A percentile compares a stretch with the other conserved stretches of the same genome.
Conservation (phyloP, 2,329 filamentous ascomycete genomes). For the Aureobasidium mangrovei region DNA sequence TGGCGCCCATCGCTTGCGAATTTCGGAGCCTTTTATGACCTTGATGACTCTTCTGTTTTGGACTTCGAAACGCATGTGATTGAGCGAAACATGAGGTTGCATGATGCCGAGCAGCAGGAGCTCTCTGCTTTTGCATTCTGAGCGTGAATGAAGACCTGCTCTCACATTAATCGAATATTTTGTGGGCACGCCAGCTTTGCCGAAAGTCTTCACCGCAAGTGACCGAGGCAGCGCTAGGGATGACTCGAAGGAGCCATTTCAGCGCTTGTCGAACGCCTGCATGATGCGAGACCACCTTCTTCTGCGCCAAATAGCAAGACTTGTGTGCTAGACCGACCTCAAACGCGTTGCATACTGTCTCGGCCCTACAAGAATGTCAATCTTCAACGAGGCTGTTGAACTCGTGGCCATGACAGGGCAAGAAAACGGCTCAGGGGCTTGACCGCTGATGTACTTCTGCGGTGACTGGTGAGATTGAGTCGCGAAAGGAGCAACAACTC, state of each 20-base stretch:
- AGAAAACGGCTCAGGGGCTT: too few relatives aligned
- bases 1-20: not conserved
- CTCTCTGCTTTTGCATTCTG: too few relatives aligned
- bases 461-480: too few relatives aligned
- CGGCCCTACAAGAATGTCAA: too few relatives aligned
- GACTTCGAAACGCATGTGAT: not conserved
- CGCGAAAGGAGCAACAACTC: too few relatives aligned
- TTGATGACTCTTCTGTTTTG: not conserved
- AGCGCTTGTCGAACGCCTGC: slow-evolving; percentile 7
- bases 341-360: too few relatives aligned
- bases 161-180: too few relatives aligned
- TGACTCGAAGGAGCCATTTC: not conserved
- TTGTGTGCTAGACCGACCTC: too few relatives aligned
- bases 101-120: not conserved
- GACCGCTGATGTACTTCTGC: too few relatives aligned
- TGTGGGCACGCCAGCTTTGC: not conserved
- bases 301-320: not conserved
- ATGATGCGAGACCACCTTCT: not conserved
- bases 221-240: not conserved
- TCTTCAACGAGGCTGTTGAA: too few relatives aligned
- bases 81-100: not conserved
- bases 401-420: too few relatives aligned
- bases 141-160: not conserved
- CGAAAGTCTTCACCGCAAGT: slow-evolving; percentile 3
- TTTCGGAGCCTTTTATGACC: not conserved